phyloP scores from a whole-genome alignment of 1,284 basidiomycete genomes.

The Heliocybe sulcata region DNA sequence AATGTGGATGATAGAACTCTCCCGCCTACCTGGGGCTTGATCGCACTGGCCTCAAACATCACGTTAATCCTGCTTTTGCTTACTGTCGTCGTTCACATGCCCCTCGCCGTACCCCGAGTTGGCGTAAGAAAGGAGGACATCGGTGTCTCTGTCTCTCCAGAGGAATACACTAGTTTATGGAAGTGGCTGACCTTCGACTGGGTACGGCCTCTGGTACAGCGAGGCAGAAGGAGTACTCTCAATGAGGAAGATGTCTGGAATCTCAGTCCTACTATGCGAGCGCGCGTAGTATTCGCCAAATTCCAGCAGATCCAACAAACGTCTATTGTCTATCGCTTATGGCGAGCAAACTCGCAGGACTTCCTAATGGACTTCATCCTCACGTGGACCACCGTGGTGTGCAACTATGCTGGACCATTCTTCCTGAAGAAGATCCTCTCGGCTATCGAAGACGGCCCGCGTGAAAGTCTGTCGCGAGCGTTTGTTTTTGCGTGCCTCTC shows the following conservation, averaged over 20 bases:
- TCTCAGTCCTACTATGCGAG: conserved; percentile 62
- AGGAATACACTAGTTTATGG: conserved; percentile 72
- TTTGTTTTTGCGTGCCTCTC: conserved; percentile 69
- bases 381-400: conserved; percentile 55
- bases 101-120: conserved; percentile 44
- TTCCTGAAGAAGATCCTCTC: conserved; percentile 27
- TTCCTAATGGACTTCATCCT: conserved; percentile 63
- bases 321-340: conserved; percentile 58
- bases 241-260: conserved; percentile 67
- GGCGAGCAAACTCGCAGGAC: conserved; percentile 68
- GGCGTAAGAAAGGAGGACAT: conserved; percentile 40
- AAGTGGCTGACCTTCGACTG: conserved; percentile 77
- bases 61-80: conserved; percentile 30
- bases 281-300: conserved; percentile 57
- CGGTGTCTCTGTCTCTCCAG: conserved; percentile 47
- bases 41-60: conserved; percentile 30
- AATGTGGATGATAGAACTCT: conserved; percentile 28
- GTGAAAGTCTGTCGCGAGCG: conserved; percentile 24
- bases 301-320: conserved; percentile 35
- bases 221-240: conserved; percentile 52
- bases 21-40: conserved; percentile 20
- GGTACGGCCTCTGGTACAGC: conserved; percentile 61
- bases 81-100: conserved; percentile 45
- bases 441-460: conserved; percentile 13
- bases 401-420: conserved; percentile 49